phyloP scores from a whole-genome alignment of 768 basidiomycete species.

The Bullera alba region DNA sequence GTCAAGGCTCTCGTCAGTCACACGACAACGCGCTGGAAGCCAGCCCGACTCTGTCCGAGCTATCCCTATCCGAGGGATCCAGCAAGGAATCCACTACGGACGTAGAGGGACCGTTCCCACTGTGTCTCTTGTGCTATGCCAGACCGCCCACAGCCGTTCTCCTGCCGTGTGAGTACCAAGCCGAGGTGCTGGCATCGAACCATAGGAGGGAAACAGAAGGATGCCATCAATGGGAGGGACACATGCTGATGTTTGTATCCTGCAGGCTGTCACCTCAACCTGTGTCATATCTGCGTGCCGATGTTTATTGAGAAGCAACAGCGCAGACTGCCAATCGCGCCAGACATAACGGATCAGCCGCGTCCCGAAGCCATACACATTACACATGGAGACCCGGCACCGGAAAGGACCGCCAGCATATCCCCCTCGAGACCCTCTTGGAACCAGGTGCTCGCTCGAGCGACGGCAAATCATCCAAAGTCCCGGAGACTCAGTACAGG shows the following conservation, averaged over 20 bases:
- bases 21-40: no score
- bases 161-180: slow-evolving; percentile 21
- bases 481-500: slow-evolving; percentile 1
- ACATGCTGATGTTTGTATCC: not conserved
- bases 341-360: no score
- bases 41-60: no score
- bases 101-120: slow-evolving; percentile 12
- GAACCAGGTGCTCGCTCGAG: not conserved
- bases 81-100: no score
- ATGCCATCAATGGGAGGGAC: not conserved
- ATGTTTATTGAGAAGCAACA: not conserved
- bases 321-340: no score
- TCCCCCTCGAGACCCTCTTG: not conserved
- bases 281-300: slow-evolving; percentile 27
- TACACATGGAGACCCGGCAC: not conserved
- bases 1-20: no score
- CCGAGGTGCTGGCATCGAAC: no score
- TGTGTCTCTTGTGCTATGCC: slow-evolving; percentile 25
- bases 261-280: slow-evolving; percentile 28
- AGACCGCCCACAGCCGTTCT: slow-evolving; percentile 26
- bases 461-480: slow-evolving; percentile 1
- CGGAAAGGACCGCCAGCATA: not conserved
- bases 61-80: no score
- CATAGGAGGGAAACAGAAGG: no score
- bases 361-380: no score